Evolutionary conservation across 129 eudicot species (phyloP).

Genomic region (Artemisia tridentata): DNA sequence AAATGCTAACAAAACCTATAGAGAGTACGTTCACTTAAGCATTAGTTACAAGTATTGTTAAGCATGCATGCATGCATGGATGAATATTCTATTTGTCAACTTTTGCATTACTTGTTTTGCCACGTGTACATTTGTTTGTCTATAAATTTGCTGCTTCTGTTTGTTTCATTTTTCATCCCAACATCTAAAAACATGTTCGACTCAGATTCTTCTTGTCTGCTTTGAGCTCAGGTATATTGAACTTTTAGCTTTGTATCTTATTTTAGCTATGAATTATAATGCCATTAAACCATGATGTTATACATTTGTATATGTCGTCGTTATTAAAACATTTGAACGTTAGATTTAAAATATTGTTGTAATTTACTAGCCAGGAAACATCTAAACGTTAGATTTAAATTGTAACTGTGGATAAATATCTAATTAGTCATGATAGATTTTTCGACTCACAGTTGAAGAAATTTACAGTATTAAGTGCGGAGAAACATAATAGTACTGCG

Average conservation of each 20-base stretch:
- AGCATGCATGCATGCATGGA: constrained; percentile 27
- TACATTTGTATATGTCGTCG: not conserved
- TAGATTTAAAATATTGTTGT: too few relatives aligned
- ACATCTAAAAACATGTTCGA: not conserved
- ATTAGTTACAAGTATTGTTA: constrained; percentile 13
- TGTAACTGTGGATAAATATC: too few relatives aligned
- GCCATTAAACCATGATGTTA: not conserved
- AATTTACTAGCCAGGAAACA: too few relatives aligned
- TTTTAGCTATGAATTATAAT: not conserved
- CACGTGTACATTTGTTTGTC: constrained; percentile 18
- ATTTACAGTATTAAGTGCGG: too few relatives aligned
- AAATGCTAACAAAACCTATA: too few relatives aligned
- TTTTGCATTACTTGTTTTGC: constrained; percentile 8
- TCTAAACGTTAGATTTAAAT: too few relatives aligned
- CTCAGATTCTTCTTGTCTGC: constrained; percentile 19
- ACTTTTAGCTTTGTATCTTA: not conserved
- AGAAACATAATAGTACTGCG: too few relatives aligned
- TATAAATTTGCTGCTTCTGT: constrained; percentile 23
- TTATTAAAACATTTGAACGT: too few relatives aligned
- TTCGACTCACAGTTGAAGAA: too few relatives aligned
- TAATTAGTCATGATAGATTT: too few relatives aligned
- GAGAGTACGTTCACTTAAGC: constrained; percentile 22
- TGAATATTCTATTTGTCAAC: not conserved
- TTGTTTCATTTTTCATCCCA: constrained; percentile 24
- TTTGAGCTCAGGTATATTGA: not conserved